These are phyloP conservation scores for Glycine tomentella DNA, from an alignment of 306 rosid genomes.

Conservation along the genomic window DNA sequence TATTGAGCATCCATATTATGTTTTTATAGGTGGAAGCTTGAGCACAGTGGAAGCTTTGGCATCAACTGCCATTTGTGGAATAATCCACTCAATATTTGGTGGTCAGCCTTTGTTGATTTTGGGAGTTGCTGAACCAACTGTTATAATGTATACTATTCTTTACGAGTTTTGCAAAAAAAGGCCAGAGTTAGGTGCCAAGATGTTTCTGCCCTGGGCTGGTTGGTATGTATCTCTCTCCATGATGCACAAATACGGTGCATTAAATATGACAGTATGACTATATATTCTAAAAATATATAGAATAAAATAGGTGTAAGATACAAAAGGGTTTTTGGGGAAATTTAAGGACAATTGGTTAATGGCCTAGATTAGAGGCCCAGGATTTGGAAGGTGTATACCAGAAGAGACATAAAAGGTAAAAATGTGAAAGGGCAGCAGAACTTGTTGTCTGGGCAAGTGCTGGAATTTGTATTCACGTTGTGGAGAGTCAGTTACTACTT, in stretches of 20 bases:
- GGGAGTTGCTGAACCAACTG: constrained; percentile 95
- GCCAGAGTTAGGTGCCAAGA: constrained; percentile 60
- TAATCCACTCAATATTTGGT: constrained; percentile 78
- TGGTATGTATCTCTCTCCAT: constrained; percentile 56
- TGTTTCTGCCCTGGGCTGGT: constrained; percentile 81
- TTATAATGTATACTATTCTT: constrained; percentile 77
- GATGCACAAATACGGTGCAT: not conserved
- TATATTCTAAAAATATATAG: not conserved
- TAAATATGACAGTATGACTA: not conserved
- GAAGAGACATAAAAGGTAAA: no score
- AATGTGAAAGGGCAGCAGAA: no score
- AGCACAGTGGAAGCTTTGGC: constrained; percentile 80
- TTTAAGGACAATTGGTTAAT: no score
- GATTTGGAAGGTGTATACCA: no score
- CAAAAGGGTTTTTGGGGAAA: no score
- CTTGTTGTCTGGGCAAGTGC: no score
- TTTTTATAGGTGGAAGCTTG: constrained; percentile 66
- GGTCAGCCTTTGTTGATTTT: constrained; percentile 84
- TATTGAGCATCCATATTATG: constrained; percentile 1
- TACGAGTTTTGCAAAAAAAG: constrained; percentile 56
- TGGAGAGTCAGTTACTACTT: no score
- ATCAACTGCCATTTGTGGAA: constrained; percentile 83
- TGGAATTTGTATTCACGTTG: no score
- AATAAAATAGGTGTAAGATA: not conserved
- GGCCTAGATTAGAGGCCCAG: no score